Evolutionary conservation across 1,284 basidiomycete species (phyloP), one percentile per base, ranked within the genome.

Genomic region (Cryptococcus floricola): DNA sequence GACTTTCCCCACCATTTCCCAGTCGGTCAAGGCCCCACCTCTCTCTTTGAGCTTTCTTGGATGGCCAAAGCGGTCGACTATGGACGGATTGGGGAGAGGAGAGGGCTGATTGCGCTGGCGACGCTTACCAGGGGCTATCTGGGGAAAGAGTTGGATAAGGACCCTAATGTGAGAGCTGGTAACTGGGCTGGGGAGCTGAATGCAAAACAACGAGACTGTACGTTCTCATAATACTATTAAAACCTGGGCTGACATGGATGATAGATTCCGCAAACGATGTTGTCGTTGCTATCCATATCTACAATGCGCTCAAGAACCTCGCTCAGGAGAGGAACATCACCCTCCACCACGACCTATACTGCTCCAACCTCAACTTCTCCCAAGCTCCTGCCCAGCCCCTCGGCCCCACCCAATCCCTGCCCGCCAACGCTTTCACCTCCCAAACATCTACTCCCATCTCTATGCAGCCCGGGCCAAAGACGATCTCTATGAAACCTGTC

Each of bases 241-340:
- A n/a, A n/a, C n/a, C n/a, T 23, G 23, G 23, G 48, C 41, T 37
- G 12, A 18, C 9, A 37, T 23, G 34, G 9, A 28, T 18, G 27
- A 25, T 50, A 79, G 77, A 79, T 48, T 77, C 73, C 3, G 75
- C 74, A 12, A 76, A 79, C 62, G 78, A 79, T 59, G 77, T 77
- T 5, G 75, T 69, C 47, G 66, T 70, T 7, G 68, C 70, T 2
- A 54, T 75, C 5, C 63, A 74, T 9, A 60, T 78, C 41, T 74
- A 65, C 59, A 45, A 59, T 2, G 47, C 34, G 6, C 53, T 74
- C 2, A 28, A 50, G 13, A 18, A 39, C 3, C 38, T 69, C 0
- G 67, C 61, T 1, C 27, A 59, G 46, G 55, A 65, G 9, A 43
- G 57, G 2, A 47, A 52, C 1, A 56, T 66, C 48, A 27, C 27